Base-by-base conservation (phyloP, 2,329 filamentous ascomycete genomes). In the Claviceps arundinis region DNA sequence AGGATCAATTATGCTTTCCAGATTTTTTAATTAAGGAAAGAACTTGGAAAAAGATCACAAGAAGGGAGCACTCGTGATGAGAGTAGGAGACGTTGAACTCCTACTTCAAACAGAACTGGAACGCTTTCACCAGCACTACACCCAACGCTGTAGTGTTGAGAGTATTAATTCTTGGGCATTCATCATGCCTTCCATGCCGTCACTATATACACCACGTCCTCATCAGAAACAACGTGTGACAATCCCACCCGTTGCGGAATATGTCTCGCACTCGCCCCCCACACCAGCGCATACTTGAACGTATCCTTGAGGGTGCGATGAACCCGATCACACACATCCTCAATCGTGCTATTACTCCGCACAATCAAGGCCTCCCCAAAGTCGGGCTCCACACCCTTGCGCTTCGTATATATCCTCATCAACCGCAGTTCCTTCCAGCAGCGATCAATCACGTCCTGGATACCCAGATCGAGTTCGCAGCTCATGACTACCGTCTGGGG, bases 281-380 rank as follows among this genome's bases (percentile, higher is more conserved):
- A 98, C 0, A 98, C 93, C 58, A 97, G 71, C 3, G 93, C 94
- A 71, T 97, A 96, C 75, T 97, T 98, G 78, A 97, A 98, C 4
- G 89, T 95, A 57, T 98, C 94, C 79, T 97, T 98, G 58, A 98
- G 73, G 26, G 82, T 93, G 56, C 93, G 78, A 71, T 98, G 93
- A 59, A 98, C 87, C 61, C 88, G 82, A 68, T 98, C 93, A 69
- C 93, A 98, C 9, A 98, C 93, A 68, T 98, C 91, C 71, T 97
- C 93, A 63, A 98, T 89, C 13, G 84, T 88, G 64, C 87, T 89
- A 61, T 90, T 87, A 65, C 76, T 82, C 54, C 94, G 78, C 58
- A 98, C 93, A 64, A 98, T 98, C 62, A 98, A 70, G 1, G 93
- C 93, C 71, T 98, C 93, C 55, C 69, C 72, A 64, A 98, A 98